Percentiles rank a stretch among this genome's conserved stretches.
phyloP scores from a whole-genome alignment of 73 alveolate species.

The Uronychia binucleata region DNA sequence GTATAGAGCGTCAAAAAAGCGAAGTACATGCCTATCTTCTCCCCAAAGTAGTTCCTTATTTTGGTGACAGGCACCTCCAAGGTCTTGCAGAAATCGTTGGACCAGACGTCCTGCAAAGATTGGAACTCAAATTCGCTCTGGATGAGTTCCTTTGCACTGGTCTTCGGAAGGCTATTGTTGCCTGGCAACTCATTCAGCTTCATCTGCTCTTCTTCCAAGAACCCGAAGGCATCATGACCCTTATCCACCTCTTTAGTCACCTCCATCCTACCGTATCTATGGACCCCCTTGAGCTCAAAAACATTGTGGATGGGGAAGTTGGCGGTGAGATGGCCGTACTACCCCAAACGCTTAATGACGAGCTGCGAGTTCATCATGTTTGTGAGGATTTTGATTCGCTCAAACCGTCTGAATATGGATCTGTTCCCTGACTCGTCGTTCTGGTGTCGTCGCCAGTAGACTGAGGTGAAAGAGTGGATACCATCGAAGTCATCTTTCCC shows the following conservation, averaged over 20 bases:
- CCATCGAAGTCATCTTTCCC: background rate
- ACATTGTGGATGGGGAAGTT: background rate
- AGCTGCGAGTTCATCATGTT: background rate
- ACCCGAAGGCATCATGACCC: background rate
- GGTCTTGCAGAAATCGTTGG: background rate
- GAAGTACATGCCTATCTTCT: conserved; percentile 45
- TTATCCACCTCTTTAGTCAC: background rate
- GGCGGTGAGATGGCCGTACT: background rate
- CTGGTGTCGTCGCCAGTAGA: conserved; percentile 17
- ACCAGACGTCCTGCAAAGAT: conserved; percentile 1
- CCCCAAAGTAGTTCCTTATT: conserved; percentile 47
- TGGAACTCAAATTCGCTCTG: background rate
- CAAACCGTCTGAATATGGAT: conserved; percentile 7
- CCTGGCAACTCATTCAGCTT: background rate
- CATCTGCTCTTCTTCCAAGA: background rate
- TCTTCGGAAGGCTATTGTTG: background rate
- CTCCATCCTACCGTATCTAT: too few relatives aligned
- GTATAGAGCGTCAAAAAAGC: conserved; percentile 34
- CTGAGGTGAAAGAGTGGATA: too few relatives aligned
- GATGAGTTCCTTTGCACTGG: background rate
- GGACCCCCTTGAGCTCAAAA: background rate
- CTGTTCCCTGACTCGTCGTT: conserved; percentile 2
- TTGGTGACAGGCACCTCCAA: background rate
- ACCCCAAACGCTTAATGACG: background rate
- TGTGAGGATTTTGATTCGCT: background rate